Base-by-base conservation (phyloP, 331 rosid genomes). In the Quercus lobata region DNA sequence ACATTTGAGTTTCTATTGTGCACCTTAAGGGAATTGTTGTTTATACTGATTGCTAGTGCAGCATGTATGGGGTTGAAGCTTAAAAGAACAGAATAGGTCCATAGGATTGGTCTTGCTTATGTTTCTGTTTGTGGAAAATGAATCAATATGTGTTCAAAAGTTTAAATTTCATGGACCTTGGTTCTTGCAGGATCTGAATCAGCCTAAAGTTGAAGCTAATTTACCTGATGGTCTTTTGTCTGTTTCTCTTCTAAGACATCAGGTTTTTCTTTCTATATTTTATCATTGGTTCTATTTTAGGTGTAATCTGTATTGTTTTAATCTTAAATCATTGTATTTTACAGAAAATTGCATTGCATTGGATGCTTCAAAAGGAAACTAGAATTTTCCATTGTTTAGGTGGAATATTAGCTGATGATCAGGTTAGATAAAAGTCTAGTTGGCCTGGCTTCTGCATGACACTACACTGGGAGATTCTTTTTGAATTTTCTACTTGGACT, bases 321-420 rank as follows among this genome's bases (percentile, higher is more conserved):
- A 78, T 57, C 60, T 55, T 68, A 30, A 27, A 77, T 76, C 49
- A 56, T 68, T 78, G 74, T 76, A 62, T 82, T 55, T 84, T 77
- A 56, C 89, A 96, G 99, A 96, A 90, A 90, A 92, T 93, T 80
- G 99, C 99, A 73, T 86, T 96, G 90, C 92, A 79, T 96, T 96
- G 99, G 98, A 93, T 93, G 98, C 87, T 93, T 78, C 94, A 90
- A 88, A 96, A 92, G 89, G 99, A 96, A 88, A 96, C 82, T 58
- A 89, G 88, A 87, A 96, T 94, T 90, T 84, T 91, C 88, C 98
- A 93, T 88, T 96, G 99, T 86, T 80, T 89, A 83, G 99, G 99
- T 78, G 99, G 99, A 77, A 93, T 96, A 79, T 86, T 96, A 87
- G 99, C 98, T 76, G 99, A 96, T 88, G 99, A 96, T 74, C 98